Evolutionary conservation across 2,329 filamentous ascomycete genomes (phyloP).

Genomic region (Aschersonia sp.): DNA sequence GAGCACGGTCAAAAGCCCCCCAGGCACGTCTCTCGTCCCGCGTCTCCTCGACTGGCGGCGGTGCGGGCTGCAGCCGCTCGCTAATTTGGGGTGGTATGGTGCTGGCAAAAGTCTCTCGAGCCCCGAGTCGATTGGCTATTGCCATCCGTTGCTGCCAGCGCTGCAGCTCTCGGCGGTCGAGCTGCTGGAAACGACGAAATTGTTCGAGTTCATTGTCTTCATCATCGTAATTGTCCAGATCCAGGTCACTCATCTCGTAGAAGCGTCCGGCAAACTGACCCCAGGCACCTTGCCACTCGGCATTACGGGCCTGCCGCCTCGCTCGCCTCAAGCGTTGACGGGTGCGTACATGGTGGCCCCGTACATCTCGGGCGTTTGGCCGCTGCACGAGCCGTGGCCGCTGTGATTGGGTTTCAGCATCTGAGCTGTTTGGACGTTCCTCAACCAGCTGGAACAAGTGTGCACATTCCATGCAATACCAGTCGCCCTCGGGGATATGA

Average conservation of each 20-base stretch:
- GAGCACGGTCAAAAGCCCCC: constrained; percentile 79
- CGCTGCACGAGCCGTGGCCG: constrained; percentile 15
- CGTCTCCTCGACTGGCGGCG: constrained; percentile 48
- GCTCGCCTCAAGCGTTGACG: constrained; percentile 41
- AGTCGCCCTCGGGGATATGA: constrained; percentile 58
- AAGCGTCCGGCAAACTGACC: constrained; percentile 45
- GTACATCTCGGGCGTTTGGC: constrained; percentile 15
- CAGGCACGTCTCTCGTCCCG: constrained; percentile 72
- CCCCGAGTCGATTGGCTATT: constrained; percentile 69
- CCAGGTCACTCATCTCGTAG: constrained; percentile 38
- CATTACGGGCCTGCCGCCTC: constrained; percentile 51
- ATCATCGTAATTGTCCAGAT: constrained; percentile 25
- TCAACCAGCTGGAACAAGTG: constrained; percentile 27
- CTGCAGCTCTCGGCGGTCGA: constrained; percentile 44
- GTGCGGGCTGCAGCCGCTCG: constrained; percentile 42
- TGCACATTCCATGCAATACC: constrained; percentile 82
- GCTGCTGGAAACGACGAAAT: constrained; percentile 37
- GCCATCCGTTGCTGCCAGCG: constrained; percentile 75
- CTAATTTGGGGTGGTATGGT: constrained; percentile 43
- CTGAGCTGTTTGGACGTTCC: constrained; percentile 14
- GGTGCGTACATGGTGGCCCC: constrained; percentile 32
- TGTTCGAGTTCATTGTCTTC: constrained; percentile 59
- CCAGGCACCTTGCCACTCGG: constrained; percentile 84
- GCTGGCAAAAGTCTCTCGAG: constrained; percentile 54
- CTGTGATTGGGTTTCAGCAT: constrained; percentile 18